Evolutionary conservation across 495 filamentous ascomycete genomes (phyloP).

Genomic region (Cladorrhinum samala): DNA sequence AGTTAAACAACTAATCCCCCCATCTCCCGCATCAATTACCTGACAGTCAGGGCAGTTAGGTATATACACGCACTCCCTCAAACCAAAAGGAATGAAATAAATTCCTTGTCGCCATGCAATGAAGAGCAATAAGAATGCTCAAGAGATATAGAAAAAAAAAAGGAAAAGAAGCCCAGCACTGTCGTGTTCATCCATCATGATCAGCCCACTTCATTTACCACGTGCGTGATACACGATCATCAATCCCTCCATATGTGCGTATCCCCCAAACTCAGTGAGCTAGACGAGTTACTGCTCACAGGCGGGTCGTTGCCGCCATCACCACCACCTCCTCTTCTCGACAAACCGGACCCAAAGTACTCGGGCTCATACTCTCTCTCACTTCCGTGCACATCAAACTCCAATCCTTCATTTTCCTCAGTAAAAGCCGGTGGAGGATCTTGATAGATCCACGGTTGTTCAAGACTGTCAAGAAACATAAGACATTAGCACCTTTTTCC

Average conservation of each 20-base stretch:
- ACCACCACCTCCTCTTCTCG: not conserved
- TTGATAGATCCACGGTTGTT: not conserved
- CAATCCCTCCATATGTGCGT: constrained; percentile 7
- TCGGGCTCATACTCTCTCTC: not conserved
- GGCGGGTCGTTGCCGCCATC: not conserved
- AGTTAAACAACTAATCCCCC: too few relatives aligned
- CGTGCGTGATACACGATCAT: too few relatives aligned
- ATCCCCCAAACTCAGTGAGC: not conserved
- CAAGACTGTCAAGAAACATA: not conserved
- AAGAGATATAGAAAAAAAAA: too few relatives aligned
- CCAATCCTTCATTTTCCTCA: not conserved
- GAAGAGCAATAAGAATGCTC: not conserved
- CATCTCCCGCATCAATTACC: too few relatives aligned
- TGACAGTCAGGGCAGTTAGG: not conserved
- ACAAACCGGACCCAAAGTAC: not conserved
- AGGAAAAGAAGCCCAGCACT: not conserved
- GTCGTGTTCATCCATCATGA: not conserved
- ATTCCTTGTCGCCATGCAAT: not conserved
- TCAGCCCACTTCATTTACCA: too few relatives aligned
- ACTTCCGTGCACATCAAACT: not conserved
- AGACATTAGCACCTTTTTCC: not conserved
- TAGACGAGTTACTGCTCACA: not conserved
- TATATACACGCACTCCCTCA: not conserved
- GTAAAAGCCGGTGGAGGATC: not conserved
- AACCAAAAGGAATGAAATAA: not conserved